Evolutionary conservation across 2,329 filamentous ascomycete genomes (phyloP).

Genomic region (Colletotrichum endophyticum): DNA sequence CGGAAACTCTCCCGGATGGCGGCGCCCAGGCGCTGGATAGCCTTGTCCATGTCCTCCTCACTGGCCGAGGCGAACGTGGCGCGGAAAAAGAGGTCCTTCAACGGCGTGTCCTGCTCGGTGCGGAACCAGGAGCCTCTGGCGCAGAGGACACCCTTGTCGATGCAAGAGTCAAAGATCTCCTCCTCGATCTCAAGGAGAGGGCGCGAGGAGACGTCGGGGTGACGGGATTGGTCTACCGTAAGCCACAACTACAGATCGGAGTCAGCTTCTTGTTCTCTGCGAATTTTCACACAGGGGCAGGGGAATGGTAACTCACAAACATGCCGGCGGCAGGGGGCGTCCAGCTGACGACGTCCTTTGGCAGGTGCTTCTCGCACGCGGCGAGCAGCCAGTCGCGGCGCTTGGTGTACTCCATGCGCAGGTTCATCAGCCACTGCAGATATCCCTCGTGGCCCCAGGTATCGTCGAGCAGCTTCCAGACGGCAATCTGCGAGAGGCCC

Average conservation of each 20-base stretch:
- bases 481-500: slow-evolving; percentile 81
- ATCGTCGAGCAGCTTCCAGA: slow-evolving; percentile 92
- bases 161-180: slow-evolving; percentile 79
- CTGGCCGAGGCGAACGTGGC: slow-evolving; percentile 87
- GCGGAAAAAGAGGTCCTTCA: slow-evolving; percentile 80
- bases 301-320: slow-evolving; percentile 73
- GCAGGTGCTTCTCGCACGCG: slow-evolving; percentile 81
- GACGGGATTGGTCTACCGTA: slow-evolving; percentile 67
- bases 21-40: slow-evolving; percentile 76
- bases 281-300: background rate
- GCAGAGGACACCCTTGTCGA: slow-evolving; percentile 79
- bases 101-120: slow-evolving; percentile 68
- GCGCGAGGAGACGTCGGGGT: slow-evolving; percentile 62
- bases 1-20: slow-evolving; percentile 68
- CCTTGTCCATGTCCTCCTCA: slow-evolving; percentile 71
- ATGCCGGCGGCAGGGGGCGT: slow-evolving; percentile 83
- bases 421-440: slow-evolving; percentile 83
- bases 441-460: slow-evolving; percentile 94
- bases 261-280: background rate
- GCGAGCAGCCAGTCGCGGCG: slow-evolving; percentile 78
- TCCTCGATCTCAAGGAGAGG: slow-evolving; percentile 76
- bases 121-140: slow-evolving; percentile 92
- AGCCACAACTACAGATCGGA: slow-evolving; percentile 68
- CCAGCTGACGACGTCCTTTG: slow-evolving; percentile 79
- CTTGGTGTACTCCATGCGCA: slow-evolving; percentile 81